Evolutionary conservation across 805 yeast species (phyloP).

Genomic region (Tetrapisispora phaffii): DNA sequence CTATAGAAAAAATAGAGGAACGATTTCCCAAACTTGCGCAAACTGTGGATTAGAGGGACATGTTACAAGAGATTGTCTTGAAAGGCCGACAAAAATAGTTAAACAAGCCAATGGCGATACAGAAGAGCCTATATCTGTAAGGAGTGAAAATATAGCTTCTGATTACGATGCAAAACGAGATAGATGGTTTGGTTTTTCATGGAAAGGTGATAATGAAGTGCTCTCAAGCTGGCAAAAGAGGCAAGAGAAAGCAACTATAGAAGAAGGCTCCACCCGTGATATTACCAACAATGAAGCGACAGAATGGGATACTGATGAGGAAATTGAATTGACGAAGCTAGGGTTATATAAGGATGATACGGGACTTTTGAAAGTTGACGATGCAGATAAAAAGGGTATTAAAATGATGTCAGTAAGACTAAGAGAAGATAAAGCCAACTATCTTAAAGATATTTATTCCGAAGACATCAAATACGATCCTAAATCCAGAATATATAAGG

Average conservation of each 20-base stretch:
- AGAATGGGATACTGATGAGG: conserved; percentile 35
- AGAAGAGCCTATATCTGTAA: conserved; percentile 5
- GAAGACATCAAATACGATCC: conserved; percentile 44
- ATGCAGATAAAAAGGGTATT: conserved; percentile 2
- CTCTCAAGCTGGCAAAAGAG: conserved; percentile 35
- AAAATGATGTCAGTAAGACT: conserved; percentile 39
- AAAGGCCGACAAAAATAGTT: conserved; percentile 38
- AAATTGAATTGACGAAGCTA: conserved; percentile 34
- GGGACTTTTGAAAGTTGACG: conserved; percentile 16
- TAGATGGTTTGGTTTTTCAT: conserved; percentile 73
- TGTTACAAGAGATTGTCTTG: conserved; percentile 45
- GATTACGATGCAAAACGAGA: conserved; percentile 65
- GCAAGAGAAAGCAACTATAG: conserved; percentile 8
- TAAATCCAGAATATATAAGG: conserved; percentile 36
- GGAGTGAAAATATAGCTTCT: conserved; percentile 16
- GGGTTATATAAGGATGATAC: conserved; percentile 26
- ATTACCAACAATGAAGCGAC: conserved; percentile 1
- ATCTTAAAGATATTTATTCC: conserved; percentile 42
- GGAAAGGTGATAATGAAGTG: conserved; percentile 48
- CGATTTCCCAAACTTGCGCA: conserved; percentile 29
- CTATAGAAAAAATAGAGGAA: neutral
- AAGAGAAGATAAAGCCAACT: conserved; percentile 67
- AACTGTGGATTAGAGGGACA: conserved; percentile 52
- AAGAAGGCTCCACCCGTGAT: conserved; percentile 8
- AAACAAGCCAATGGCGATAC: conserved; percentile 1